A percentile compares a stretch with the other conserved stretches of the same genome.
phyloP scores from a whole-genome alignment of 192 early-diverging fungal species.

The Hyaloraphidium curvatum region DNA sequence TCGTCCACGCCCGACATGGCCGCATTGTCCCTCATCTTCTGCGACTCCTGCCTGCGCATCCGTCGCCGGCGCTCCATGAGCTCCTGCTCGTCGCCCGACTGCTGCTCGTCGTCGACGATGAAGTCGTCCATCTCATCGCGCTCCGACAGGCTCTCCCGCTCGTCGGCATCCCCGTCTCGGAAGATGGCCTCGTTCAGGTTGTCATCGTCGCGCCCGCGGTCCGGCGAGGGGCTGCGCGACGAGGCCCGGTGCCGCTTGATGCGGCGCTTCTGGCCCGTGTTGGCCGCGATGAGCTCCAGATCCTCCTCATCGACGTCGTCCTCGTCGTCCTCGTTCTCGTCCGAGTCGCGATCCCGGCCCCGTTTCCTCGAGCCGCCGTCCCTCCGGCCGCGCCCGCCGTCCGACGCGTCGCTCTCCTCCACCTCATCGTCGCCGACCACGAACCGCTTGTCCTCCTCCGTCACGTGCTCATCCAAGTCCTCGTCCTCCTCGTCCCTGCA shows the following conservation, averaged over 20 bases:
- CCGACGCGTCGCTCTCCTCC: background rate
- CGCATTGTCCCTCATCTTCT: background rate
- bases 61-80: background rate
- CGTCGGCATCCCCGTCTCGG: slow-evolving; percentile 21
- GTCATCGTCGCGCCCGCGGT: slow-evolving; percentile 23
- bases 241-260: slow-evolving; percentile 35
- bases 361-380: background rate
- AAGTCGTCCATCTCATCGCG: slow-evolving; percentile 28
- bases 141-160: slow-evolving; percentile 16
- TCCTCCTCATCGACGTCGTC: slow-evolving; percentile 62
- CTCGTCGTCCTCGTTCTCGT: background rate
- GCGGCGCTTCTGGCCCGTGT: slow-evolving; percentile 41
- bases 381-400: no score
- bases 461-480: slow-evolving; percentile 19
- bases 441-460: background rate
- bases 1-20: background rate
- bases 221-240: slow-evolving; percentile 8
- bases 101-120: slow-evolving; percentile 30
- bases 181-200: slow-evolving; percentile 27
- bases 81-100: slow-evolving; percentile 4
- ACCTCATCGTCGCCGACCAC: background rate
- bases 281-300: slow-evolving; percentile 74
- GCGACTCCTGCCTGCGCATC: background rate
- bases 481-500: slow-evolving; percentile 27
- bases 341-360: background rate